These are phyloP conservation scores for Capsicum baccatum DNA, from an alignment of 257 asterid species.

Conservation along the genomic window DNA sequence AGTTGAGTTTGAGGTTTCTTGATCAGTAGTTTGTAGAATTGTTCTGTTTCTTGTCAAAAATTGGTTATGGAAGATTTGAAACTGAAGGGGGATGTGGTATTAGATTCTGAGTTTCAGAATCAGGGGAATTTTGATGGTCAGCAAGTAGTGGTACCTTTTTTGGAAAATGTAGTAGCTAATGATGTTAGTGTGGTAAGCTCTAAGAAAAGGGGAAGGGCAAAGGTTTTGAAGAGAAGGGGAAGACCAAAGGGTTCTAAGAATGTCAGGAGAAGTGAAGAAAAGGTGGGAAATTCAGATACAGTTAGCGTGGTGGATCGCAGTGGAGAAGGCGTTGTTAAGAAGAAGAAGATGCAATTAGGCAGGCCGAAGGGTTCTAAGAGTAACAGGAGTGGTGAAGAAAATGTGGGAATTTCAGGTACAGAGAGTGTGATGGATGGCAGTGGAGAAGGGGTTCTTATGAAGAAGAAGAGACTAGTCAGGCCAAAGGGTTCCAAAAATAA, in stretches of 20 bases:
- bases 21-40: background rate
- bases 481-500: conserved; percentile 44
- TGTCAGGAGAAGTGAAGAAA: conserved; percentile 15
- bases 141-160: conserved; percentile 22
- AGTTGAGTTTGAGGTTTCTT: background rate
- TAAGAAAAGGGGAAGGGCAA: conserved; percentile 13
- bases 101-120: background rate
- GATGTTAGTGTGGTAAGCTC: background rate
- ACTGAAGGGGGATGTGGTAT: background rate
- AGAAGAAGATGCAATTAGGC: conserved; percentile 33
- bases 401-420: conserved; percentile 1
- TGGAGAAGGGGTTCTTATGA: conserved; percentile 18
- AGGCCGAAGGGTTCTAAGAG: conserved; percentile 18
- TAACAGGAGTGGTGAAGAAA: conserved; percentile 18
- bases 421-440: background rate
- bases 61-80: background rate
- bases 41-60: background rate
- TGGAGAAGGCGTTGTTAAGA: conserved; percentile 1
- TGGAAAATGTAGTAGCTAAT: conserved; percentile 13
- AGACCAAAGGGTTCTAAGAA: conserved; percentile 23
- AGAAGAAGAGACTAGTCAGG: conserved; percentile 33
- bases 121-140: conserved; percentile 29
- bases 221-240: background rate
- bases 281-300: conserved; percentile 2
- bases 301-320: background rate